Evolutionary conservation across 192 early-diverging fungal genomes (phyloP).

Genomic region (Piromyces sp.): DNA sequence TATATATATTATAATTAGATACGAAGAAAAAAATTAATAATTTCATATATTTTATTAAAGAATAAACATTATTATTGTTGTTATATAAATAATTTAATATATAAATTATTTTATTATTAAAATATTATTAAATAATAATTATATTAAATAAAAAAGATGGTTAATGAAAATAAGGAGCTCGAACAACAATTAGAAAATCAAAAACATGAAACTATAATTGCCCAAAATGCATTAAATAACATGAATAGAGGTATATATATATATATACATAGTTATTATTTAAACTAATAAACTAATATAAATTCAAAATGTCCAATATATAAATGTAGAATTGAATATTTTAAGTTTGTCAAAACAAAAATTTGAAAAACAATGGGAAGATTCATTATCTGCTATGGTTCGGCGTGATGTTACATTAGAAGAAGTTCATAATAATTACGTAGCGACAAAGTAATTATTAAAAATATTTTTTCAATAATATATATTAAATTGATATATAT

Average conservation of each 20-base stretch:
- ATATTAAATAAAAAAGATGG: not conserved
- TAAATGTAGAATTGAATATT: not conserved
- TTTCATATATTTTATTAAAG: too few species aligned
- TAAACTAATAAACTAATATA: too few species aligned
- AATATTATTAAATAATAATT: too few species aligned
- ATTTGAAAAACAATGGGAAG: slow-evolving; percentile 1
- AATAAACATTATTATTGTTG: too few species aligned
- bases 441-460: not conserved
- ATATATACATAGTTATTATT: too few species aligned
- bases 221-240: not conserved
- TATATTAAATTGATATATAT: too few species aligned
- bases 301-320: too few species aligned
- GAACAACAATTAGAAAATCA: slow-evolving; percentile 1
- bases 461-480: not conserved
- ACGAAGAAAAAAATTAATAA: too few species aligned
- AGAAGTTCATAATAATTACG: not conserved
- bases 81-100: too few species aligned
- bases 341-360: not conserved
- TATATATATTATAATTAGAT: not conserved
- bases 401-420: not conserved
- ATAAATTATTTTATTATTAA: too few species aligned
- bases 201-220: slow-evolving; percentile 2
- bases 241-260: not conserved
- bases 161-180: not conserved
- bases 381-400: not conserved